Evolutionary conservation across 352 stramenopile genomes (phyloP).

Genomic region (Globisporangium echinulatum): DNA sequence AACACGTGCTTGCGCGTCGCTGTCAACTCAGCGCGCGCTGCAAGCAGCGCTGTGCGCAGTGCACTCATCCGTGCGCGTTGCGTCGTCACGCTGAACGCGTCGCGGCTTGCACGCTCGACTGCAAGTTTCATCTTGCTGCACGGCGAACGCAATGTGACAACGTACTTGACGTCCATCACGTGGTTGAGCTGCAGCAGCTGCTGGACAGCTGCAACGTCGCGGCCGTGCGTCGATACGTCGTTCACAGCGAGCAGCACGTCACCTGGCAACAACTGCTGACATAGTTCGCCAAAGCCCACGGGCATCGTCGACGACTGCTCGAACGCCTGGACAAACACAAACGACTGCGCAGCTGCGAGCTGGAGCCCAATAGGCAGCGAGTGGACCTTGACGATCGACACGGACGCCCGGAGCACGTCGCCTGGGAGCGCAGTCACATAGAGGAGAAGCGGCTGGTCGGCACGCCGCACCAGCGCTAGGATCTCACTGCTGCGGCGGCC

Average conservation of each 20-base stretch:
- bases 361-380: slow-evolving; percentile 31
- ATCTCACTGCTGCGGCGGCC: slow-evolving; percentile 33
- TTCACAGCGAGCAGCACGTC: slow-evolving; percentile 62
- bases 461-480: slow-evolving; percentile 26
- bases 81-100: slow-evolving; percentile 18
- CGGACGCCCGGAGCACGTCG: slow-evolving; percentile 44
- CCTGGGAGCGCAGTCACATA: slow-evolving; percentile 41
- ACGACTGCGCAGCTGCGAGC: slow-evolving; percentile 27
- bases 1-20: slow-evolving; percentile 18
- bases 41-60: slow-evolving; percentile 18
- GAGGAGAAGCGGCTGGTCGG: slow-evolving; percentile 28
- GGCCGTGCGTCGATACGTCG: slow-evolving; percentile 16
- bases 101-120: slow-evolving; percentile 20
- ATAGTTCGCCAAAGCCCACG: slow-evolving; percentile 48
- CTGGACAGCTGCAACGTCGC: slow-evolving; percentile 32
- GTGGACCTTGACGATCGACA: slow-evolving; percentile 60
- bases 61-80: slow-evolving; percentile 24
- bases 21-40: background rate
- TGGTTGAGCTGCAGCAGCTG: slow-evolving; percentile 23
- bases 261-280: slow-evolving; percentile 54
- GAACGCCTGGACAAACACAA: slow-evolving; percentile 46
- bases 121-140: slow-evolving; percentile 33
- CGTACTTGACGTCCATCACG: slow-evolving; percentile 21
- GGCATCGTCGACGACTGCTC: slow-evolving; percentile 14
- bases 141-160: slow-evolving; percentile 31